Conservation (phyloP, 2,329 filamentous ascomycete genomes). For the Domatiomyces catenatus region DNA sequence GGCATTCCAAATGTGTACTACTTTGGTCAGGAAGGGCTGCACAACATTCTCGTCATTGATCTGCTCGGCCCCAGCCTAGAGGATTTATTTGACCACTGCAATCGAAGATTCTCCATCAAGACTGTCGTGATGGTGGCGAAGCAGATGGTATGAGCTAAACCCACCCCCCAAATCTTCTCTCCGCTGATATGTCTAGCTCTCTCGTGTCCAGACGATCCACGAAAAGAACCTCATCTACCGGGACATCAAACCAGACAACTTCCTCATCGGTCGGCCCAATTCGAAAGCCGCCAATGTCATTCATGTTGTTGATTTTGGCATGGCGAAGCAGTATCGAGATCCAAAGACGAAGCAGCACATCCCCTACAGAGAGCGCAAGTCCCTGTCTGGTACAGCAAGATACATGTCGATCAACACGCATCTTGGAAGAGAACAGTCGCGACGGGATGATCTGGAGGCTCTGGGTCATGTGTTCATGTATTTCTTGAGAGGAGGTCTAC, state of each 20-base stretch:
- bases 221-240: conserved; percentile 99
- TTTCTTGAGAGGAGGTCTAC: conserved; percentile 49
- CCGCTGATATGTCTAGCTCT: conserved; percentile 44
- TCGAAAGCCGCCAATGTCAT: conserved; percentile 96
- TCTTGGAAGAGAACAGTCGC: conserved; percentile 85
- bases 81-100: conserved; percentile 95
- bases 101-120: conserved; percentile 87
- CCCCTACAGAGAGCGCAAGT: conserved; percentile 92
- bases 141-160: conserved; percentile 58
- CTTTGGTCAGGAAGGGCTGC: conserved; percentile 93
- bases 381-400: conserved; percentile 83
- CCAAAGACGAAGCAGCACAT: conserved; percentile 99
- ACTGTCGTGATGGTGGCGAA: conserved; percentile 98
- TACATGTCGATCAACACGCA: conserved; percentile 99
- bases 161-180: background rate
- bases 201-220: conserved; percentile 84
- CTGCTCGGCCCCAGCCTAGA: conserved; percentile 87
- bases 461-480: conserved; percentile 57
- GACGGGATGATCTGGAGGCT: conserved; percentile 89
- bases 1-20: conserved; percentile 99
- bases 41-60: conserved; percentile 98
- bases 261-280: conserved; percentile 81
- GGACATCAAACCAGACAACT: conserved; percentile 99
- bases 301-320: conserved; percentile 96
- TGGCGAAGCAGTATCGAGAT: conserved; percentile 98